Evolutionary conservation across 768 basidiomycete genomes (phyloP).

Genomic region (Hypholoma sublateritium): DNA sequence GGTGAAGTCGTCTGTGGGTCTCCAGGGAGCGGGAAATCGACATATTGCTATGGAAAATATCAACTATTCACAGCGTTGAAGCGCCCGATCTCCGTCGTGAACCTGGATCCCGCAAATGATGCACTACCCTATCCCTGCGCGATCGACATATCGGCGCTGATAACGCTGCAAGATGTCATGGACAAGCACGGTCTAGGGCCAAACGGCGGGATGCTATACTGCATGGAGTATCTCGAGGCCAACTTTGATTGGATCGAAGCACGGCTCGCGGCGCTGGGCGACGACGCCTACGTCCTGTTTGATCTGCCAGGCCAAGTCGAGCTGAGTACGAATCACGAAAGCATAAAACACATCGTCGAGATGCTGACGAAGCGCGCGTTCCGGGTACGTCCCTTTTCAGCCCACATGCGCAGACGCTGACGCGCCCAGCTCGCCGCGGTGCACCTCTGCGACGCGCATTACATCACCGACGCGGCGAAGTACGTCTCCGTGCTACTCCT

Average conservation of each 20-base stretch:
- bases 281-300: constrained; percentile 86
- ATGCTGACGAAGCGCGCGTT: constrained; percentile 69
- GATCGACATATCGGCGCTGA: constrained; percentile 79
- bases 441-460: constrained; percentile 95
- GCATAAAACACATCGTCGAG: constrained; percentile 77
- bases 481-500: constrained; percentile 92
- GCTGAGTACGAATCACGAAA: constrained; percentile 92
- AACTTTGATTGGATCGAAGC: constrained; percentile 90
- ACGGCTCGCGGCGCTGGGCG: constrained; percentile 59
- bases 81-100: constrained; percentile 87
- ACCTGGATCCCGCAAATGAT: constrained; percentile 95
- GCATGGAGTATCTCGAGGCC: constrained; percentile 95
- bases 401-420: constrained; percentile 10
- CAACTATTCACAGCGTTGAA: constrained; percentile 86
- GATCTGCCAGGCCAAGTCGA: constrained; percentile 98
- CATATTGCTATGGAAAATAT: constrained; percentile 84
- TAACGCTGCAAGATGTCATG: constrained; percentile 90
- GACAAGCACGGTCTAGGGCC: constrained; percentile 81
- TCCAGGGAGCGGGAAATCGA: constrained; percentile 86
- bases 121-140: constrained; percentile 89
- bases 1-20: constrained; percentile 87
- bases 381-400: constrained; percentile 59
- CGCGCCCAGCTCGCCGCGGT: constrained; percentile 80
- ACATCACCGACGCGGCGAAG: constrained; percentile 94
- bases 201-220: constrained; percentile 95